Base-by-base conservation (phyloP, 768 basidiomycete genomes). In the Chalciporus piperatus region DNA sequence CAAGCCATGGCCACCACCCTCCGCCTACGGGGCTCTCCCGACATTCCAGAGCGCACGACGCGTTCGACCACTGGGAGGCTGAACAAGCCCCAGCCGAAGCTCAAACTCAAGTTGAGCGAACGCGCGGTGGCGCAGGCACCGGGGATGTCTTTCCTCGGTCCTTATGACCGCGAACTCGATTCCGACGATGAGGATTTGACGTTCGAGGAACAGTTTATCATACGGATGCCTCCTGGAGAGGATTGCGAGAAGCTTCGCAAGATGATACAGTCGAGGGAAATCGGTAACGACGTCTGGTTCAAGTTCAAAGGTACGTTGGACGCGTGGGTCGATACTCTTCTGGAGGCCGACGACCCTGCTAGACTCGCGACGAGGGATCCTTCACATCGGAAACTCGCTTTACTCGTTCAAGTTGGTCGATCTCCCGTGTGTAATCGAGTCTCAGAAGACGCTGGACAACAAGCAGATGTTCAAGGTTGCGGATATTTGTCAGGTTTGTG, bases 401-500 rank as follows among this genome's bases (percentile, higher is more conserved):
- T 96, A 95, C 66, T 82, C 90, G 25, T 83, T 96, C 19, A 98
- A 98, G 70, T 81, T 99, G 20, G 97, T 98, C 51, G 97, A 99
- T 69, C 74, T 99, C 41, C 97, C 97, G 2, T 91, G 90, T 69
- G 82, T 99, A 46, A 78, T 95, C 56, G 97, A 99, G 65, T 83
- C 91, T 12, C 95, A 98, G 70, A 98, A 98, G 76, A 93, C 96
- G 2, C 70, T 96, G 45, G 97, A 98, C 70, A 89, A 86, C 67
- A 93, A 95, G 67, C 93, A 97, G 64, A 88, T 97, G 83, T 97
- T 98, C 77, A 99, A 99, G 70, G 91, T 95, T 6, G 95, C 94
- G 35, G 97, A 99, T 67, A 96, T 99, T 72, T 96, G 91, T 73
- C 95, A 97, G 82, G 92, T 93, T 60, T 60, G 60, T 56, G 39